These are phyloP conservation scores for Podaxis sp. DNA, from an alignment of 768 basidiomycete genomes.

Conservation along the genomic window DNA sequence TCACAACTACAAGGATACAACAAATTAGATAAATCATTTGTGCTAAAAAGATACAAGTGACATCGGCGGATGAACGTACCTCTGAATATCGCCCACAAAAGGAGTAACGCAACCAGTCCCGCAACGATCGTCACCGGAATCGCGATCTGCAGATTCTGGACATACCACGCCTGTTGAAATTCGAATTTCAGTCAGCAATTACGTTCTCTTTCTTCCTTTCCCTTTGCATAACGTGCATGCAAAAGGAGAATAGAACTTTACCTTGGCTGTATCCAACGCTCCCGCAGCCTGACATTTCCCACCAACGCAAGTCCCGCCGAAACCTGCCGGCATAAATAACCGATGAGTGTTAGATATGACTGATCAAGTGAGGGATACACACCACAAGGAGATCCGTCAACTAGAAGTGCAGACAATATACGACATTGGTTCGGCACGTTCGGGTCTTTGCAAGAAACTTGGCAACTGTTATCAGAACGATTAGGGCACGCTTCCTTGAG, in stretches of 20 bases:
- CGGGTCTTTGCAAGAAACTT: slow-evolving; percentile 81
- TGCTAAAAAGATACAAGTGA: slow-evolving; percentile 3
- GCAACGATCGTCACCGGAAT: slow-evolving; percentile 78
- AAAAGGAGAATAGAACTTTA: slow-evolving; percentile 23
- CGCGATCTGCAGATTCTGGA: slow-evolving; percentile 72
- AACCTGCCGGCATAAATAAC: slow-evolving; percentile 40
- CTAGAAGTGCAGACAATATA: slow-evolving; percentile 64
- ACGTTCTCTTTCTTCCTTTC: slow-evolving; percentile 9
- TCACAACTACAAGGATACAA: slow-evolving; percentile 28
- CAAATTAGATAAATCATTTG: slow-evolving; percentile 14
- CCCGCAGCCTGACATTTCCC: slow-evolving; percentile 64
- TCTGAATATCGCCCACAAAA: slow-evolving; percentile 51
- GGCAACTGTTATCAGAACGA: slow-evolving; percentile 64
- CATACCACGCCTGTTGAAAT: slow-evolving; percentile 63
- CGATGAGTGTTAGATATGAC: neutral
- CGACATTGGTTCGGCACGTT: slow-evolving; percentile 59
- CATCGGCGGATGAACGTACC: slow-evolving; percentile 30
- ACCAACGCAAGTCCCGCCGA: slow-evolving; percentile 65
- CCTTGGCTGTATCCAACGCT: slow-evolving; percentile 62
- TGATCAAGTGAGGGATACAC: slow-evolving; percentile 24
- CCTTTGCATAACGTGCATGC: no score
- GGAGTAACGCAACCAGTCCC: slow-evolving; percentile 57
- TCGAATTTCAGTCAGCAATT: slow-evolving; percentile 4
- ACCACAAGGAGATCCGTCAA: slow-evolving; percentile 87
- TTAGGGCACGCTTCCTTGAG: slow-evolving; percentile 66